These are phyloP conservation scores for Acacia pycnantha DNA, from an alignment of 331 rosid genomes.

Conservation along the genomic window DNA sequence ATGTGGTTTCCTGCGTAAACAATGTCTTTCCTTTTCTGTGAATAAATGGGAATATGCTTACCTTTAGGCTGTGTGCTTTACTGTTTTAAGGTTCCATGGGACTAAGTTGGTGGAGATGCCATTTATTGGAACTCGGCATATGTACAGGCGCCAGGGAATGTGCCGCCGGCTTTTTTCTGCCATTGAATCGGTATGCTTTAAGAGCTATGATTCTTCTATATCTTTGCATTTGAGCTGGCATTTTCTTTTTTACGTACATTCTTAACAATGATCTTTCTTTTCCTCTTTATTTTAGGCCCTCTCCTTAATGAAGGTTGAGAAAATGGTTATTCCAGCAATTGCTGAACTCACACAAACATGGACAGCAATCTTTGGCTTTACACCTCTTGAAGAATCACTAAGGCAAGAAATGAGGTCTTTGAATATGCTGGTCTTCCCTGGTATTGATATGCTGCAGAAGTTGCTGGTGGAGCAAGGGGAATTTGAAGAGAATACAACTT, in stretches of 20 bases:
- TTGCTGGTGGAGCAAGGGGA: constrained; percentile 51
- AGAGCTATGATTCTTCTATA: constrained; percentile 27
- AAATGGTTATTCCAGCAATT: constrained; percentile 93
- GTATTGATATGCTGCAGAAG: constrained; percentile 96
- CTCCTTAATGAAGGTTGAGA: constrained; percentile 77
- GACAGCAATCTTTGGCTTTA: constrained; percentile 88
- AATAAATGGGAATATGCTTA: constrained; percentile 7
- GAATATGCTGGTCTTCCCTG: constrained; percentile 97
- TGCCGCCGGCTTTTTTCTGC: constrained; percentile 92
- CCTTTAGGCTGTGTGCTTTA: background rate
- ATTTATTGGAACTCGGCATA: constrained; percentile 92
- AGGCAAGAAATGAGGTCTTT: constrained; percentile 79
- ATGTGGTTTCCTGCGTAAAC: background rate
- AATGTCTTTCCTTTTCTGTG: background rate
- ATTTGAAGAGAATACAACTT: constrained; percentile 41
- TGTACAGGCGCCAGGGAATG: constrained; percentile 97
- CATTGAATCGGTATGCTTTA: constrained; percentile 69
- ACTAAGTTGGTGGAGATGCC: constrained; percentile 98
- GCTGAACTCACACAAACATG: constrained; percentile 88
- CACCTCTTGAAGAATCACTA: constrained; percentile 68
- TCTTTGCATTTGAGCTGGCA: constrained; percentile 14
- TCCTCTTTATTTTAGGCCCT: constrained; percentile 59
- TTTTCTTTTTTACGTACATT: constrained; percentile 11
- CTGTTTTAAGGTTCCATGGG: constrained; percentile 77
- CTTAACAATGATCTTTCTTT: constrained; percentile 24